A percentile compares a stretch with the other conserved stretches of the same genome.
phyloP scores from a whole-genome alignment of 306 rosid species.

The Gleditsia sinensis region DNA sequence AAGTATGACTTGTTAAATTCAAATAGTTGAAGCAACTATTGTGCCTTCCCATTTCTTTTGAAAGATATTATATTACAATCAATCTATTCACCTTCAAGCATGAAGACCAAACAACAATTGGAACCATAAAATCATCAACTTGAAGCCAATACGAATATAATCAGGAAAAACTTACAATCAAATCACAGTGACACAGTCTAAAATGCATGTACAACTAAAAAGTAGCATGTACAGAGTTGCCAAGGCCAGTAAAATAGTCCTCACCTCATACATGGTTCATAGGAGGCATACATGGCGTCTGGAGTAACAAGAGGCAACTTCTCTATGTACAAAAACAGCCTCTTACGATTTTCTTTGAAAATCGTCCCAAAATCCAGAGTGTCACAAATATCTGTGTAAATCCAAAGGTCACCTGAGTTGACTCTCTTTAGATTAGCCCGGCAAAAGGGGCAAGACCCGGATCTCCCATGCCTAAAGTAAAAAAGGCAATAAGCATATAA shows the following conservation, averaged over 20 bases:
- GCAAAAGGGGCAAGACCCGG: constrained; percentile 92
- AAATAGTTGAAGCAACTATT: not conserved
- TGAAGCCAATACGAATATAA: constrained; percentile 31
- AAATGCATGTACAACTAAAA: constrained; percentile 39
- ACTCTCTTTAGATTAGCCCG: constrained; percentile 80
- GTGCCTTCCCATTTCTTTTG: not conserved
- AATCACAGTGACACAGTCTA: not conserved
- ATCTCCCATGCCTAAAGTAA: constrained; percentile 66
- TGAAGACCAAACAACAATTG: not conserved
- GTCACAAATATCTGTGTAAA: constrained; percentile 67
- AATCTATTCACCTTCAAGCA: not conserved
- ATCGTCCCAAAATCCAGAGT: constrained; percentile 58
- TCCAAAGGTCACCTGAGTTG: constrained; percentile 82
- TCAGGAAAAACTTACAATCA: constrained; percentile 18
- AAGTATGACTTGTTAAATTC: no score
- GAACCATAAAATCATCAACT: constrained; percentile 22
- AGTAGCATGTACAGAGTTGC: constrained; percentile 25
- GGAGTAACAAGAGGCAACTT: constrained; percentile 71
- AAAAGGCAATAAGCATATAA: not conserved
- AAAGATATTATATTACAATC: not conserved
- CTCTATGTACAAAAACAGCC: constrained; percentile 72
- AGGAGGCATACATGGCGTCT: constrained; percentile 54
- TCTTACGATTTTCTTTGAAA: constrained; percentile 66
- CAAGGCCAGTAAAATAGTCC: constrained; percentile 20
- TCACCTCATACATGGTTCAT: constrained; percentile 66